Evolutionary conservation across 169 alveolate genomes (phyloP).

Genomic region (Plasmodium vinckei): DNA sequence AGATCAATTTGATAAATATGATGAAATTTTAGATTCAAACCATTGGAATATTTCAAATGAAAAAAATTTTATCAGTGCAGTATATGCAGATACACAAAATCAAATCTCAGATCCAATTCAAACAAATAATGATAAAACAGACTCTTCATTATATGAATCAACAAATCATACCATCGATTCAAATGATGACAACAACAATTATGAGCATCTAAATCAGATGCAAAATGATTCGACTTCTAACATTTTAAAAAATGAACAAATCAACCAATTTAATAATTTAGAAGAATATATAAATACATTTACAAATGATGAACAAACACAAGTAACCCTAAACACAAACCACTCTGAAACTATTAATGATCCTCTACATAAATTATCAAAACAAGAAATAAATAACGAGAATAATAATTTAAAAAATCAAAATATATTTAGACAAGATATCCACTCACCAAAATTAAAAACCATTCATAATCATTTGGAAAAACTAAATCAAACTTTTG

Average conservation of each 20-base stretch:
- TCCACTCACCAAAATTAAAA: neutral
- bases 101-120: neutral
- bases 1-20: conserved; percentile 34
- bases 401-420: neutral
- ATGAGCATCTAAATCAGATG: neutral
- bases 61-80: conserved; percentile 29
- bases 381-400: neutral
- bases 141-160: neutral
- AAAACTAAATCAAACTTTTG: neutral
- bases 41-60: conserved; percentile 7
- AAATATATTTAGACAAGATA: neutral
- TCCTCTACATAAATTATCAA: neutral
- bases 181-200: neutral
- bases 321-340: neutral
- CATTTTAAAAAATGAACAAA: neutral
- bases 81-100: conserved; percentile 6
- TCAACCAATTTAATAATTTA: conserved; percentile 2
- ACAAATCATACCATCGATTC: neutral
- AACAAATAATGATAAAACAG: neutral
- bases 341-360: too few relatives aligned
- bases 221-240: neutral
- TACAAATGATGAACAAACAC: conserved; percentile 30
- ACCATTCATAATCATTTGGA: neutral
- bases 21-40: conserved; percentile 21
- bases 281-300: conserved; percentile 46